Percentiles rank a stretch among this genome's conserved stretches.
These are phyloP conservation scores for Larix kaempferi DNA, from an alignment of 75 land plant genomes.

Conservation along the genomic window DNA sequence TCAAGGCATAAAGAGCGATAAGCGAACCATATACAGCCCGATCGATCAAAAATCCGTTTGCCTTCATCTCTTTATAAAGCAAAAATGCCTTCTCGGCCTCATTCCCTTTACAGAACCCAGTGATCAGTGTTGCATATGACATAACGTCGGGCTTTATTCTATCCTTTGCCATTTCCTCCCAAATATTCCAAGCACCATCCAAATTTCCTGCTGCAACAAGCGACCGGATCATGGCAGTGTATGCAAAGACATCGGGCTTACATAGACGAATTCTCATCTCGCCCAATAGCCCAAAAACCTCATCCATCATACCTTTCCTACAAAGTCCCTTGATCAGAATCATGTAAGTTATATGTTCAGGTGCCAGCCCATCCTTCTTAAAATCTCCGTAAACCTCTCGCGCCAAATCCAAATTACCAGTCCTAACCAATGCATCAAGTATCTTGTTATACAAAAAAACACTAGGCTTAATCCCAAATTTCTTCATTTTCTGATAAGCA, in stretches of 20 bases:
- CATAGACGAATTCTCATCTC: conserved; percentile 39
- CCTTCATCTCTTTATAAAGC: conserved; percentile 54
- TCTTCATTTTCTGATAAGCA: conserved; percentile 57
- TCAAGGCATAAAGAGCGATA: conserved; percentile 44
- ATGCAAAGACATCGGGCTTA: conserved; percentile 71
- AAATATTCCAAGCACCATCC: conserved; percentile 56
- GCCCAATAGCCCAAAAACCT: conserved; percentile 37
- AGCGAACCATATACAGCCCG: conserved; percentile 50
- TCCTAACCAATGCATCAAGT: conserved; percentile 54
- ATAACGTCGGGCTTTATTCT: conserved; percentile 53
- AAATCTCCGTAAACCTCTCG: conserved; percentile 52
- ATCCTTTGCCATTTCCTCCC: conserved; percentile 63
- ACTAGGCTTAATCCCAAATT: conserved; percentile 49
- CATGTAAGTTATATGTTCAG: conserved; percentile 60
- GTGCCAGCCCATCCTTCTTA: conserved; percentile 39
- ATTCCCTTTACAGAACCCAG: conserved; percentile 41
- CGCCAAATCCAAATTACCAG: conserved; percentile 47
- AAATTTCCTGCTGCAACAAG: conserved; percentile 40
- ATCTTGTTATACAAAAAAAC: conserved; percentile 62
- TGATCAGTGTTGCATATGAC: conserved; percentile 59
- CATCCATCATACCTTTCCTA: conserved; percentile 43
- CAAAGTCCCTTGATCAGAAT: conserved; percentile 62
- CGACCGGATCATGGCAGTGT: conserved; percentile 59
- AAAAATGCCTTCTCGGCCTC: conserved; percentile 33
- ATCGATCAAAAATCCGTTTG: conserved; percentile 39